Base-by-base conservation (phyloP, 2,329 filamentous ascomycete species). In the Podosphaera aphanis region DNA sequence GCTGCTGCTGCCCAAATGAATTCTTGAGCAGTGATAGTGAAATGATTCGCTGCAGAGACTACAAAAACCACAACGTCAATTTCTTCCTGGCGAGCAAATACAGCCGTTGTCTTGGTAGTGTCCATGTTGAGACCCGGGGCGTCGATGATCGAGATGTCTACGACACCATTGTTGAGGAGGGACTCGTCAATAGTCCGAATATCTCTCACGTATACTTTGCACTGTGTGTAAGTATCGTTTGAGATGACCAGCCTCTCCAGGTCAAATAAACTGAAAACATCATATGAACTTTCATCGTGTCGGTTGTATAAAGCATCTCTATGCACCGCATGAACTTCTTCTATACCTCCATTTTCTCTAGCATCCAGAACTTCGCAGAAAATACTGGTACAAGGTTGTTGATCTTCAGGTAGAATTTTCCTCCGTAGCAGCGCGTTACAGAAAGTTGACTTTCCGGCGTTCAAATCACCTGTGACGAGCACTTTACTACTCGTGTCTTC, bases 11-110 rank as follows among this genome's bases (percentile, higher is more conserved):
- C 88, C 68, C 83, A 82, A 50, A 98, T 93, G 57, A 98, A 98
- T 56, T 98, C 90, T 62, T 83, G 92, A n/a, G 90, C 86, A 0
- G 90, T 93, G 46, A 93, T 76, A 0, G 90, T 98, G 59, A 98
- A 95, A 62, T 98, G 90, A 53, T 98, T 98, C 21, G 88, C 85
- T 2, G 90, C 90, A 10, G 86, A 94, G 4, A 98, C 90, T 29
- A 98, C 90, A 56, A 98, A 98, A 0, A 98, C 86, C 1, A 98
- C 90, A 0, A 98, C 90, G 55, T 98, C 90, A 51, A 98, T 98
- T 63, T 98, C 90, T 61, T 98, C 90, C 59, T 98, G 90, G 47
- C 90, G 73, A 20, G 90, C 90, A 61, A 98, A 98, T 5, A 98
- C 82, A 18, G 90, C 90, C 1, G 90, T 98, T 0, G 90, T 98